Conservation (phyloP, 331 rosid genomes). For the Pyrus hybrid region DNA sequence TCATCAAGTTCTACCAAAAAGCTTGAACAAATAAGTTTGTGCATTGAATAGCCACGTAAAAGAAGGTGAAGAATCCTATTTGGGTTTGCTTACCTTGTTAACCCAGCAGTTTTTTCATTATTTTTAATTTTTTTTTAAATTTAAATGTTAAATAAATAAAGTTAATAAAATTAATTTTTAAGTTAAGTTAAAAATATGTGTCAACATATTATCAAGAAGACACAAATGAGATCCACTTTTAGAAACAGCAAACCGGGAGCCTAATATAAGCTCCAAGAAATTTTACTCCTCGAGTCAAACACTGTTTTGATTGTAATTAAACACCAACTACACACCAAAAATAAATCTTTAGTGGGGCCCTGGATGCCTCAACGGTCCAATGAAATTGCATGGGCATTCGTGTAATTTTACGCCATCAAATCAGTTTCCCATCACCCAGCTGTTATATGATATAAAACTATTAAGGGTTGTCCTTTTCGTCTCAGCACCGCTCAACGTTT, state of each 20-base stretch:
- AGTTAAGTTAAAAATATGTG: too few species aligned
- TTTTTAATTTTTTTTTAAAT: too few species aligned
- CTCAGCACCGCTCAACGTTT: constrained; percentile 1
- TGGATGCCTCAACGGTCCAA: not conserved
- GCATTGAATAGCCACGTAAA: too few species aligned
- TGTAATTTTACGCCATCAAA: not conserved
- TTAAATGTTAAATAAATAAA: too few species aligned
- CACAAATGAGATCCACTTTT: too few species aligned
- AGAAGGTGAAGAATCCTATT: too few species aligned
- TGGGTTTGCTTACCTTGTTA: too few species aligned
- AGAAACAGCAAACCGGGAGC: not conserved
- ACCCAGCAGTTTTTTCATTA: too few species aligned
- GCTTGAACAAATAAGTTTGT: too few species aligned
- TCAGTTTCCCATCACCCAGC: not conserved
- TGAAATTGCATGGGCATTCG: constrained; percentile 1
- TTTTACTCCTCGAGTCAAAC: not conserved
- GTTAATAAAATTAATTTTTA: too few species aligned
- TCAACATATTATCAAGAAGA: too few species aligned
- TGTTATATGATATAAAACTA: not conserved
- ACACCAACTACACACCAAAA: not conserved
- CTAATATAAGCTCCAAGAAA: not conserved
- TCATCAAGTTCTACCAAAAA: too few species aligned
- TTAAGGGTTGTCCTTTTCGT: not conserved
- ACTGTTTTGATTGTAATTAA: not conserved
- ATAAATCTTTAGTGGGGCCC: not conserved